Evolutionary conservation across 169 alveolate genomes (phyloP).

Genomic region (Cryptosporidium viatorum): DNA sequence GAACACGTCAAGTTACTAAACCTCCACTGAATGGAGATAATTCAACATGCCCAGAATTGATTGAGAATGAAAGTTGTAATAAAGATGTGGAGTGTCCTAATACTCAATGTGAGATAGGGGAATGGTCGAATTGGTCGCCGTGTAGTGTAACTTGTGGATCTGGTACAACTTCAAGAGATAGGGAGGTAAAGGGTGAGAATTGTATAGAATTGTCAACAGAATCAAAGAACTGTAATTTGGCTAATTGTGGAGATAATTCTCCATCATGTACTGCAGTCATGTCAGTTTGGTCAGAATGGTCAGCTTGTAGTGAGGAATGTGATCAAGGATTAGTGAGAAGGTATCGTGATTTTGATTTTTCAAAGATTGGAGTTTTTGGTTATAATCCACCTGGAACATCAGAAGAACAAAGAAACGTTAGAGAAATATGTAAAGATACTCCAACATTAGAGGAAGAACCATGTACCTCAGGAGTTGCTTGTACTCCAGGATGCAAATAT

Average conservation of each 20-base stretch:
- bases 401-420: constrained; percentile 33
- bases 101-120: constrained; percentile 75
- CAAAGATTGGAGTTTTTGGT: constrained; percentile 56
- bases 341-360: constrained; percentile 35
- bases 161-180: constrained; percentile 71
- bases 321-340: constrained; percentile 35
- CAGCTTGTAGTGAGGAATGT: constrained; percentile 56
- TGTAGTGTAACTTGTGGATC: constrained; percentile 78
- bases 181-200: constrained; percentile 48
- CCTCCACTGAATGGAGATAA: constrained; percentile 76
- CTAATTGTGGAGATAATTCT: background rate
- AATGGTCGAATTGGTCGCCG: constrained; percentile 78
- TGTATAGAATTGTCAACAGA: constrained; percentile 12
- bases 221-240: constrained; percentile 10
- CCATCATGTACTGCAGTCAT: constrained; percentile 20
- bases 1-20: constrained; percentile 76
- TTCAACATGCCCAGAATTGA: constrained; percentile 74
- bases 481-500: constrained; percentile 40
- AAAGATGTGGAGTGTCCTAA: constrained; percentile 37
- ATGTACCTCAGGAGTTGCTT: constrained; percentile 33
- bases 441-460: constrained; percentile 27
- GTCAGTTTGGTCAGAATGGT: constrained; percentile 68
- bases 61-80: constrained; percentile 73
- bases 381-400: constrained; percentile 56
- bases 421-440: constrained; percentile 32